phyloP scores from a whole-genome alignment of 176 grass and related monocot genomes.

The Guadua angustifolia region DNA sequence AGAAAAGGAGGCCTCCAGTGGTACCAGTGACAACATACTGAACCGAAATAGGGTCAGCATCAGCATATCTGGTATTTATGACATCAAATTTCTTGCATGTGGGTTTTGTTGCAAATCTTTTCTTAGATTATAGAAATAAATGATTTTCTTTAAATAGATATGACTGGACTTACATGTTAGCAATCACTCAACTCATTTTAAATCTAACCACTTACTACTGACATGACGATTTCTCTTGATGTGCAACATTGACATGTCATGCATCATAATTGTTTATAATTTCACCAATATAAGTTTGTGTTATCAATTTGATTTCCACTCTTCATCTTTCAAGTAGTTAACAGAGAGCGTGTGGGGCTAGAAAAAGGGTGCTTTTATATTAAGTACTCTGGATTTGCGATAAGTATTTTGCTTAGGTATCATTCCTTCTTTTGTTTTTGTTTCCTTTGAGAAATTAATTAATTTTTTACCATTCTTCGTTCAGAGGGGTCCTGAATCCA shows the following conservation, averaged over 20 bases:
- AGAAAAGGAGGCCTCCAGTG: constrained; percentile 18
- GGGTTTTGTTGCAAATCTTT: not conserved
- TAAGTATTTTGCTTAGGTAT: constrained; percentile 1
- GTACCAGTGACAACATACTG: not conserved
- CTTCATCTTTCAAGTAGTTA: not conserved
- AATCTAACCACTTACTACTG: constrained; percentile 2
- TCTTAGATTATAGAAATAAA: not conserved
- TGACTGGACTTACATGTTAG: constrained; percentile 23
- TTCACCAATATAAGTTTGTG: constrained; percentile 5
- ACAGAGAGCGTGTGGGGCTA: not conserved
- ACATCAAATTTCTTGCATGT: not conserved
- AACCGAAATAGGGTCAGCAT: constrained; percentile 9
- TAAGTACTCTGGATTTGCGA: constrained; percentile 7
- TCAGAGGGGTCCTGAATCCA: not conserved
- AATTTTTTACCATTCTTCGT: constrained; percentile 12
- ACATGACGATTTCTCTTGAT: constrained; percentile 8
- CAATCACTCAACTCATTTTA: not conserved
- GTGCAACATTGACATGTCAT: not conserved
- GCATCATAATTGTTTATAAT: not conserved
- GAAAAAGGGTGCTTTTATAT: constrained; percentile 10
- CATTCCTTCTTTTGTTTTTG: constrained; percentile 11
- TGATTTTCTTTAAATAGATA: constrained; percentile 14
- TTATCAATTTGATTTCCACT: constrained; percentile 1
- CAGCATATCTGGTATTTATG: constrained; percentile 30
- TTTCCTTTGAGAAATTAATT: constrained; percentile 1